phyloP scores from a whole-genome alignment of 1,139 yeast species.

The Hansenula anomala region DNA sequence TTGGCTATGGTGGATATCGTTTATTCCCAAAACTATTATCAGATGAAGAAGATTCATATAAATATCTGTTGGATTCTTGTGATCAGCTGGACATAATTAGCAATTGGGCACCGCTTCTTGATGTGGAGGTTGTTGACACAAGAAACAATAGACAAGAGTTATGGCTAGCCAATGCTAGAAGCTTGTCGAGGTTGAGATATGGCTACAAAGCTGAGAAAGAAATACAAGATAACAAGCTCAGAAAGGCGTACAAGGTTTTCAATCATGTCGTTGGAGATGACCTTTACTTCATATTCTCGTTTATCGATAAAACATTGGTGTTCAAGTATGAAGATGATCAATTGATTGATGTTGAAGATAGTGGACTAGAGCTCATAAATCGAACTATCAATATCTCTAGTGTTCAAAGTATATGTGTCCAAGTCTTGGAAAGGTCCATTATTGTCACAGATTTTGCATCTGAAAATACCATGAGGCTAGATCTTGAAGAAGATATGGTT shows the following conservation, averaged over 20 bases:
- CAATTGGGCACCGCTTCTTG: conserved; percentile 49
- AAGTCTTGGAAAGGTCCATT: conserved; percentile 29
- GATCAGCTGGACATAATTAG: conserved; percentile 22
- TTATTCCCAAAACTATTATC: conserved; percentile 9
- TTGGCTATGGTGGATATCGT: conserved; percentile 12
- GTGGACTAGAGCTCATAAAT: conserved; percentile 20
- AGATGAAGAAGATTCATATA: background rate
- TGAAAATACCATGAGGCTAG: conserved; percentile 8
- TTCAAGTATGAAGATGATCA: conserved; percentile 28
- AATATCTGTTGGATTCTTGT: conserved; percentile 4
- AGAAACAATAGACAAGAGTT: conserved; percentile 30
- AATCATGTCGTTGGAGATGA: conserved; percentile 17
- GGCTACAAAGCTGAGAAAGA: conserved; percentile 34
- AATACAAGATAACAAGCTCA: conserved; percentile 16
- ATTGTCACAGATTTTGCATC: conserved; percentile 24
- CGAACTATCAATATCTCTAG: conserved; percentile 17
- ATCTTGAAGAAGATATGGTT: conserved; percentile 10
- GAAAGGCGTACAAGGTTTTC: conserved; percentile 17
- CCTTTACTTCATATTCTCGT: conserved; percentile 31
- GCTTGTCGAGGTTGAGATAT: conserved; percentile 34
- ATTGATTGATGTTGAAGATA: conserved; percentile 16
- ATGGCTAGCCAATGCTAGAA: conserved; percentile 44
- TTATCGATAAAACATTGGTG: conserved; percentile 35
- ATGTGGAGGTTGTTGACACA: conserved; percentile 34
- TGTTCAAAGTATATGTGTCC: conserved; percentile 22